Base-by-base conservation (phyloP, 768 basidiomycete genomes). In the Collybia sordida region DNA sequence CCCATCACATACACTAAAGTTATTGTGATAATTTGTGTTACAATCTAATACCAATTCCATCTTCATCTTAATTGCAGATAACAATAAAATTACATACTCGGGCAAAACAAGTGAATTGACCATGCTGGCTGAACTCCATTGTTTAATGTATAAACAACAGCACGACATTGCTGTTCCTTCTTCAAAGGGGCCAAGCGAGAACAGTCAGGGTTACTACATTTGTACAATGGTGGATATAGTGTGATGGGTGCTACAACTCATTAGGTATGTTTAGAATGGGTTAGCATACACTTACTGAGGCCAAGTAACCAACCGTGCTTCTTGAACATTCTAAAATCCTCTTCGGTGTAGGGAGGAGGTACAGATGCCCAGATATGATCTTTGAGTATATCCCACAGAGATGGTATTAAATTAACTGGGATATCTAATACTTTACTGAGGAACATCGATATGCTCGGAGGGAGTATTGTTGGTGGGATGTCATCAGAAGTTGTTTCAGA, bases 331-430 rank as follows among this genome's bases (percentile, higher is more conserved):
- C 7, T 18, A 1, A 27, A 18, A 28, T 43, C 42, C 3, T 43
- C 24, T n/a, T 25, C 15, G n/a, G n/a, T n/a, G n/a, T n/a, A n/a
- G n/a, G n/a, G n/a, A n/a, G n/a, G n/a, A n/a, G n/a, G n/a, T n/a
- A n/a, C n/a, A n/a, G n/a, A n/a, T n/a, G n/a, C n/a, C n/a, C n/a
- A n/a, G n/a, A n/a, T n/a, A n/a, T n/a, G n/a, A n/a, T n/a, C n/a
- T n/a, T n/a, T 27, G 25, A 6, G 17, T 42, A 42, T 42, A 14
- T 42, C 56, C 39, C 62, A 73, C 53, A 76, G 73, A 58, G 61
- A 70, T 25, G 78, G 78, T 11, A 75, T 77, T 2, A 66, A 83
- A 6, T 77, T 78, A 8, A 57, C 66, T 47, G 67, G 69, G 40
- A 42, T 23, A 23, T n/a, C 40, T 6, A 23, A 9, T 15, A 51